These are phyloP conservation scores for Penicillium capsulatum DNA, from an alignment of 2,329 filamentous ascomycete genomes.

Conservation along the genomic window DNA sequence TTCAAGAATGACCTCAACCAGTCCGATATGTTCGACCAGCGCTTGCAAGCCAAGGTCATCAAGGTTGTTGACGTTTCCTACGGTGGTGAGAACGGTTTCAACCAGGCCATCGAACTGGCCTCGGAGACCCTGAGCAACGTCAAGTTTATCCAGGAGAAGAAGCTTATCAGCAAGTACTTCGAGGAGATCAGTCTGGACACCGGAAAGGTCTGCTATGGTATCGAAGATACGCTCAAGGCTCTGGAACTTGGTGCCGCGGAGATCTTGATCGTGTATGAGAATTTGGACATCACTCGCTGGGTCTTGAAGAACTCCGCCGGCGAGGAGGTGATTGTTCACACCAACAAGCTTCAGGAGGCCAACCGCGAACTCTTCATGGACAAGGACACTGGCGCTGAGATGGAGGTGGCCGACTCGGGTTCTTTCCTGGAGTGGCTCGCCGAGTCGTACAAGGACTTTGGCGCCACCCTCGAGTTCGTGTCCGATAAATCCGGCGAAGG, in stretches of 20 bases:
- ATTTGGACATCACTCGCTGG: slow-evolving; percentile 91
- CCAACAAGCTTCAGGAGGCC: slow-evolving; percentile 77
- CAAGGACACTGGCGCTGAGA: slow-evolving; percentile 92
- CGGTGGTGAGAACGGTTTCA: slow-evolving; percentile 98
- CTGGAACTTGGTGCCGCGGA: slow-evolving; percentile 93
- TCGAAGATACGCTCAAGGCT: slow-evolving; percentile 96
- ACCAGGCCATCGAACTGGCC: slow-evolving; percentile 95
- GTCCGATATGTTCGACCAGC: slow-evolving; percentile 93
- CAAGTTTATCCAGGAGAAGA: slow-evolving; percentile 99
- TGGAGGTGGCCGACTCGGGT: slow-evolving; percentile 83
- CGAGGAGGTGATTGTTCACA: slow-evolving; percentile 72
- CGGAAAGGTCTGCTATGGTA: slow-evolving; percentile 94
- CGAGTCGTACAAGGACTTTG: slow-evolving; percentile 97
- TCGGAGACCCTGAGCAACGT: slow-evolving; percentile 96
- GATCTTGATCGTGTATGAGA: slow-evolving; percentile 93
- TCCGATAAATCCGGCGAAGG: slow-evolving; percentile 96
- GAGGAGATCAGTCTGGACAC: slow-evolving; percentile 98
- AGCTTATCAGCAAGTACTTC: slow-evolving; percentile 97
- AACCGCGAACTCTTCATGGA: slow-evolving; percentile 87
- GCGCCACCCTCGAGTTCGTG: slow-evolving; percentile 92
- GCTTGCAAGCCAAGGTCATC: slow-evolving; percentile 91
- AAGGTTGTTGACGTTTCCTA: slow-evolving; percentile 99
- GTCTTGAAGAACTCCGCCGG: slow-evolving; percentile 75
- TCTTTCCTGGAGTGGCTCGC: slow-evolving; percentile 99
- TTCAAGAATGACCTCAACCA: slow-evolving; percentile 99